Evolutionary conservation across 2,329 filamentous ascomycete genomes (phyloP).

Genomic region (Cladobotryum mycophilum): DNA sequence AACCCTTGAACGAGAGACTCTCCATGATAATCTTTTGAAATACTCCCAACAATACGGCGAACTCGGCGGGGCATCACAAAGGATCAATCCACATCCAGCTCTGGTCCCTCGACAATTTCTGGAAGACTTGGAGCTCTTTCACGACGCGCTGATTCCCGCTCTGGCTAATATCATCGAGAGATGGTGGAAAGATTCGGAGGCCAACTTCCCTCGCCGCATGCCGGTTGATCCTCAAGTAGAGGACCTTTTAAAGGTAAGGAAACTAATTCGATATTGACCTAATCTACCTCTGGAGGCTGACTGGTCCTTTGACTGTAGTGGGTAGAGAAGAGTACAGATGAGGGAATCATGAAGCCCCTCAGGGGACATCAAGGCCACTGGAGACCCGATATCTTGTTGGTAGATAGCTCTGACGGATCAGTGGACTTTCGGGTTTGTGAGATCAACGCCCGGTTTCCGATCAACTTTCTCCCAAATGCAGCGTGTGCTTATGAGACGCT

Average conservation of each 20-base stretch:
- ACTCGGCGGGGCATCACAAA: too few relatives aligned
- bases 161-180: constrained; percentile 31
- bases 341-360: constrained; percentile 20
- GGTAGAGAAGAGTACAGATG: constrained; percentile 17
- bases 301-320: constrained; percentile 17
- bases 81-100: too few relatives aligned
- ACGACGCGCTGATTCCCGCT: constrained; percentile 25
- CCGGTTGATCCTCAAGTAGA: constrained; percentile 27
- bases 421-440: constrained; percentile 31
- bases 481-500: constrained; percentile 25
- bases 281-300: neutral
- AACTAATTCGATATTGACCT: neutral
- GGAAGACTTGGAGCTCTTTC: too few relatives aligned
- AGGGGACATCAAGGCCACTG: constrained; percentile 14
- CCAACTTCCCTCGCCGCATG: constrained; percentile 27
- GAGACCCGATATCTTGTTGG: constrained; percentile 35
- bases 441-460: constrained; percentile 36
- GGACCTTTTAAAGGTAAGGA: constrained; percentile 21
- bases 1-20: too few relatives aligned
- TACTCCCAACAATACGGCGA: too few relatives aligned
- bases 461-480: constrained; percentile 31
- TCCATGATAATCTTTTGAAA: too few relatives aligned
- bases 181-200: constrained; percentile 31
- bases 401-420: constrained; percentile 14
- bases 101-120: too few relatives aligned